Evolutionary conservation across 371 early-diverging fungal genomes (phyloP), one percentile per base, ranked within the genome.

Genomic region (Syncephalastrum contaminatum): DNA sequence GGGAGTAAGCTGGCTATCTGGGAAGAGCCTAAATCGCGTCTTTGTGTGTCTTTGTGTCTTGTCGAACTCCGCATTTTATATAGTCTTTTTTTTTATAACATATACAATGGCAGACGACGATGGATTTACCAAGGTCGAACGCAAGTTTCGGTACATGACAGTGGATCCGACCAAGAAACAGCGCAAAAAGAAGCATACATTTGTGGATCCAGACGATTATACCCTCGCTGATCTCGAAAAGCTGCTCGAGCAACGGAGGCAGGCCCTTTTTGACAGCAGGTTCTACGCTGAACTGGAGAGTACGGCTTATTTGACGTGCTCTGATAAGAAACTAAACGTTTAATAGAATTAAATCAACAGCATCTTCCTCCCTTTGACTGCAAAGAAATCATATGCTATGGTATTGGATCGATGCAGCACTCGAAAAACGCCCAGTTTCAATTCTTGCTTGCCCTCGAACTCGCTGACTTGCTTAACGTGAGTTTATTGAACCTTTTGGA

Each of bases 351-450:
- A 56, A 43, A 70, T 66, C 47, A 55, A 65, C 3, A 64, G 16
- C 53, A 68, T 24, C 50, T 77, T 4, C 18, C 63, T 1, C 18
- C 56, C 3, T 60, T 51, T 7, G 42, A 43, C n/a, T 60, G 59
- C 18, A 36, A 61, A 19, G 74, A 81, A 47, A 80, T 85, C 56
- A 67, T 88, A 0, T 86, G 85, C 48, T 88, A 86, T 56, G 88
- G 88, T 3, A 76, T 86, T 43, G 87, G 87, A 14, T 83, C 84
- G 1, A 66, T 86, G 47, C 77, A 79, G 36, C 64, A 72, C 15
- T 83, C 83, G 3, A 75, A 72, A 19, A 75, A 75, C 47, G 78
- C 88, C 0, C 81, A 82, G 53, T 82, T 70, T 58, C 88, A 88
- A 44, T 74, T 86, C 50, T 73, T 79, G 1, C 55, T 86, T 6